Conservation (phyloP, 2,329 filamentous ascomycete genomes). For the Thelonectria discophora region DNA sequence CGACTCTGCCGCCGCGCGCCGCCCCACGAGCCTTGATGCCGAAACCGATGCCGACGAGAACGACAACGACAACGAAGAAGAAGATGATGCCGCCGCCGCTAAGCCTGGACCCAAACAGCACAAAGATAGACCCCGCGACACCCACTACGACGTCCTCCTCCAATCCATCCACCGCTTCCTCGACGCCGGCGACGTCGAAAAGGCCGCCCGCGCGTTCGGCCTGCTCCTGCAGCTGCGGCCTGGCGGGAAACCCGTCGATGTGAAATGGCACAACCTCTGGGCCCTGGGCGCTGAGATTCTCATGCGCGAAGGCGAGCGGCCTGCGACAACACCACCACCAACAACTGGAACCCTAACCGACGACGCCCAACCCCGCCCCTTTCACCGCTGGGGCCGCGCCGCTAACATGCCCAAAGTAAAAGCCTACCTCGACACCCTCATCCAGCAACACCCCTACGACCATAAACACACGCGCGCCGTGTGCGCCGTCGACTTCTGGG, state of each 20-base stretch:
- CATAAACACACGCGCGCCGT: slow-evolving; percentile 65
- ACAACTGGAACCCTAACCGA: not conserved
- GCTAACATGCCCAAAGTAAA: slow-evolving; percentile 57
- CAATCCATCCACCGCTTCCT: slow-evolving; percentile 78
- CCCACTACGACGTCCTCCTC: slow-evolving; percentile 73
- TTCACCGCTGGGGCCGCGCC: slow-evolving; percentile 53
- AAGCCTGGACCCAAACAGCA: slow-evolving; percentile 14
- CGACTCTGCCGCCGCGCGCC: not conserved
- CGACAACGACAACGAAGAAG: slow-evolving; percentile 65
- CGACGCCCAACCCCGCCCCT: not conserved
- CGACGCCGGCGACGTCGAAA: slow-evolving; percentile 72
- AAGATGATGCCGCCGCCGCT: too few relatives aligned
- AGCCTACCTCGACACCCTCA: slow-evolving; percentile 79
- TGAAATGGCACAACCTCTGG: slow-evolving; percentile 78
- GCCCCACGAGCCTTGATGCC: slow-evolving; percentile 57
- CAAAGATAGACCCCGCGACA: slow-evolving; percentile 28
- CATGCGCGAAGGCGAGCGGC: slow-evolving; percentile 65
- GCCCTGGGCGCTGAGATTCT: slow-evolving; percentile 85
- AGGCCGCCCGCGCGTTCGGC: slow-evolving; percentile 79
- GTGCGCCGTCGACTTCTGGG: slow-evolving; percentile 80
- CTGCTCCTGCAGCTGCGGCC: slow-evolving; percentile 70
- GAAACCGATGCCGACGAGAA: slow-evolving; percentile 75
- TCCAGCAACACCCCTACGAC: slow-evolving; percentile 79
- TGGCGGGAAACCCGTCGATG: slow-evolving; percentile 63
- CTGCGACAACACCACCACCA: slow-evolving; percentile 5